Base-by-base conservation (phyloP, 1,284 basidiomycete species). In the Exobasidium cylindrosporum region DNA sequence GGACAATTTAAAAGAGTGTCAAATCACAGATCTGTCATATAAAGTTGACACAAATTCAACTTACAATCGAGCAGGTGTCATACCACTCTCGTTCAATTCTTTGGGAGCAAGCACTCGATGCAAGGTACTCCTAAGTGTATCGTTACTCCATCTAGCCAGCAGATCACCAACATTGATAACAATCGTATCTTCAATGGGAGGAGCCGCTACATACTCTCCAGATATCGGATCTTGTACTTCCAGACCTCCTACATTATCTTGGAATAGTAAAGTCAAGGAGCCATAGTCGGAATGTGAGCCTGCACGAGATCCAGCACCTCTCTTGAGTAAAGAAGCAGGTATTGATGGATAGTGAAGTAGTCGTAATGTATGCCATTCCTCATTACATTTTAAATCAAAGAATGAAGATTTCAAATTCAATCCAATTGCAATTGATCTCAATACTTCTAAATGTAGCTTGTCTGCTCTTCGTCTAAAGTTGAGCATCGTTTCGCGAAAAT, bases 121-220 rank as follows among this genome's bases (percentile, higher is more conserved):
- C 47, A 68, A 64, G 2, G 73, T 73, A 23, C 69, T 72, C 3
- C 65, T 64, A 47, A 72, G 67, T 4, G 65, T 58, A 1, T 70
- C 71, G 0, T 59, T 65, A 40, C 66, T 69, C 73, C 73, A 75
- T 32, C 73, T 72, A 28, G 72, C 73, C 24, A 92, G 83, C 23
- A 91, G 84, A 77, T 92, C 90, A 4, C 89, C 90, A 3, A 89
- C 87, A 72, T 92, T 92, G 57, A 92, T 84, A 30, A 92, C 88
- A 60, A 92, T 88, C 2, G 90, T 90, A 11, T 85, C 89, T 3
- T 87, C 86, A 86, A 90, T 87, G 0, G 90, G 90, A 4, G 82
- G 85, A 0, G 89, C 90, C 57, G 89, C 84, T 62, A 88, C 83
- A 81, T 86, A 92, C 21, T 58, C 32, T 0, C 57, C 59, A 6